These are phyloP conservation scores for Nakataea oryzae DNA, from an alignment of 2,329 filamentous ascomycete genomes.

Conservation along the genomic window DNA sequence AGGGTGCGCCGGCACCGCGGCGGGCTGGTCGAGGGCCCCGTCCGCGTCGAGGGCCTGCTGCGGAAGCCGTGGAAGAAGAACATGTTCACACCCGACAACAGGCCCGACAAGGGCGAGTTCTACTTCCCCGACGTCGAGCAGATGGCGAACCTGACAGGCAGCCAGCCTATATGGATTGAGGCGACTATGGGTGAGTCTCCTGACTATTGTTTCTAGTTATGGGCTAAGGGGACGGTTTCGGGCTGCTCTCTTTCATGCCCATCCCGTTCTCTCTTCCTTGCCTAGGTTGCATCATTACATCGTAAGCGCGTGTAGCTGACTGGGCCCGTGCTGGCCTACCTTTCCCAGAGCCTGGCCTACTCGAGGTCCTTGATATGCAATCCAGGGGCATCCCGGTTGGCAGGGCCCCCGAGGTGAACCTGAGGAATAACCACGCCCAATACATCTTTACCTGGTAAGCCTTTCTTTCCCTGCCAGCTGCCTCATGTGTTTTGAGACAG, in stretches of 20 bases:
- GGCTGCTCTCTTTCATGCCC: not conserved
- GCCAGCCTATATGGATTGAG: constrained; percentile 89
- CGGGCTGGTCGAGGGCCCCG: constrained; percentile 57
- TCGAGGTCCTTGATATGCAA: constrained; percentile 66
- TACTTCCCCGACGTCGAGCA: constrained; percentile 90
- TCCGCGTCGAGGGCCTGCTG: constrained; percentile 75
- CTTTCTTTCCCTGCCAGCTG: not conserved
- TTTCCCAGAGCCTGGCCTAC: constrained; percentile 61
- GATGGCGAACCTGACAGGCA: constrained; percentile 77
- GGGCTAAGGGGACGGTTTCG: not conserved
- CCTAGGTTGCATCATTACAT: constrained; percentile 4
- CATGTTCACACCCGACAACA: constrained; percentile 88
- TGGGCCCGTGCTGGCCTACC: not conserved
- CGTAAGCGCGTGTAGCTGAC: not conserved
- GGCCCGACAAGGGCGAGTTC: constrained; percentile 73
- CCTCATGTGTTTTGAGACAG: not conserved
- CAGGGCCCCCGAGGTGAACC: constrained; percentile 75
- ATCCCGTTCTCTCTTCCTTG: constrained; percentile 8
- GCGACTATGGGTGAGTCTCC: constrained; percentile 73
- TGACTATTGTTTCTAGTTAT: not conserved
- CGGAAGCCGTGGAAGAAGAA: constrained; percentile 94
- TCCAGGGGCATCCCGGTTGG: constrained; percentile 82
- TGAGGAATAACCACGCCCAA: constrained; percentile 93
- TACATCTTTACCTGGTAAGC: constrained; percentile 97
- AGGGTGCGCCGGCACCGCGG: constrained; percentile 45